A percentile compares a stretch with the other conserved stretches of the same genome.
These are phyloP conservation scores for Phyllosticta capitalensis DNA, from an alignment of 2,329 filamentous ascomycete genomes.

Conservation along the genomic window DNA sequence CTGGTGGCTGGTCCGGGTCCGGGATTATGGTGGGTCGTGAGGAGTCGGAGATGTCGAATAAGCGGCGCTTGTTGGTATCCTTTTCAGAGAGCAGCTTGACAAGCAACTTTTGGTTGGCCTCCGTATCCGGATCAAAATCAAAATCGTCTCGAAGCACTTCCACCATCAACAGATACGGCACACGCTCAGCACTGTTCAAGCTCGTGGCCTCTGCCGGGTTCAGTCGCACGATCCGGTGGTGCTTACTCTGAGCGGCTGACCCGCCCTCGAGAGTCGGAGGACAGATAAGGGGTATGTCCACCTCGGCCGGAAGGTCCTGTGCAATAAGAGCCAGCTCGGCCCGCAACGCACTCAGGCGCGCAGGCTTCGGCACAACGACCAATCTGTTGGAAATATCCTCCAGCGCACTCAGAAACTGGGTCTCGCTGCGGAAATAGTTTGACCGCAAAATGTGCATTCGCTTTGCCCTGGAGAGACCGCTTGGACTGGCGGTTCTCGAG, in stretches of 20 bases:
- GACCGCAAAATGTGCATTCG: constrained; percentile 65
- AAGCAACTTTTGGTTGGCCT: constrained; percentile 59
- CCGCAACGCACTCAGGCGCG: constrained; percentile 68
- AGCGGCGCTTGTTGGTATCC: constrained; percentile 43
- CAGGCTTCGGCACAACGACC: constrained; percentile 71
- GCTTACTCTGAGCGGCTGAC: constrained; percentile 62
- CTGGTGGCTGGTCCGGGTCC: constrained; percentile 34
- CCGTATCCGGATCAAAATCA: constrained; percentile 65
- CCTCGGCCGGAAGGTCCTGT: constrained; percentile 71
- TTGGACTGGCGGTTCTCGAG: constrained; percentile 43
- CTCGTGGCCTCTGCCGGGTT: constrained; percentile 80
- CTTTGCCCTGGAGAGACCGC: constrained; percentile 54
- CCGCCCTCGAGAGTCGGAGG: constrained; percentile 65
- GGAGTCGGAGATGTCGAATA: constrained; percentile 51
- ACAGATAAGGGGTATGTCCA: constrained; percentile 75
- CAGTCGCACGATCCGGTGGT: constrained; percentile 73
- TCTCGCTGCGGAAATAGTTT: constrained; percentile 76
- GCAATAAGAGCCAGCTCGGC: constrained; percentile 74
- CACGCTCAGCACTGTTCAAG: constrained; percentile 77
- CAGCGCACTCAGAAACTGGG: constrained; percentile 68
- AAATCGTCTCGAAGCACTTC: constrained; percentile 76
- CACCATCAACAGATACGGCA: constrained; percentile 77
- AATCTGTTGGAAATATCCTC: constrained; percentile 80
- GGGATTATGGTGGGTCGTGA: constrained; percentile 37
- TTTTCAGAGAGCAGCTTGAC: constrained; percentile 58